phyloP scores from a whole-genome alignment of 2,329 filamentous ascomycete species.

The Rhytidhysteron rufulum region DNA sequence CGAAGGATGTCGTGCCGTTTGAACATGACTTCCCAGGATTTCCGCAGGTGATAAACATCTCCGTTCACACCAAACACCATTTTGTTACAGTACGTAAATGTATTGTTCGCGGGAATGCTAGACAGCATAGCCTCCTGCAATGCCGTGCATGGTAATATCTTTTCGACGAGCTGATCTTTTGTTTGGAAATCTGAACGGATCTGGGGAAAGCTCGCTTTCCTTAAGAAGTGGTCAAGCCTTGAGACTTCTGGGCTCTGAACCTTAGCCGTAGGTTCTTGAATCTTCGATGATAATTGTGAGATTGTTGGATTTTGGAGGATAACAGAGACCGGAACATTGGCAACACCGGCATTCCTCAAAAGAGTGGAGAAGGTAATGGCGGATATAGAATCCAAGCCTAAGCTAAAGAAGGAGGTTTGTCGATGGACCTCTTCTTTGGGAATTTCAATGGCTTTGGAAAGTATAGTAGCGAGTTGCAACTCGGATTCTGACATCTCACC shows the following conservation, averaged over 20 bases:
- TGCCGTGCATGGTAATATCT: constrained; percentile 76
- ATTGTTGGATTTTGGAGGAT: constrained; percentile 68
- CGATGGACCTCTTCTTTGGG: constrained; percentile 49
- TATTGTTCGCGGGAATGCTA: constrained; percentile 42
- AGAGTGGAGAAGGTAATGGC: constrained; percentile 66
- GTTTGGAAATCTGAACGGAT: constrained; percentile 13
- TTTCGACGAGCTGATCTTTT: constrained; percentile 38
- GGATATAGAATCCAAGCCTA: constrained; percentile 80
- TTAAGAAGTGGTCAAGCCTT: constrained; percentile 2
- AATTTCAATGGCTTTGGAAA: constrained; percentile 51
- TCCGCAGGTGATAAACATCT: constrained; percentile 48
- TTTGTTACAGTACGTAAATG: constrained; percentile 67
- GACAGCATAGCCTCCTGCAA: constrained; percentile 86
- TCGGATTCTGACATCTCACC: constrained; percentile 56
- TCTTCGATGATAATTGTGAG: constrained; percentile 50
- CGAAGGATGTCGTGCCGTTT: constrained; percentile 71
- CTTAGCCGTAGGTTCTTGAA: background rate
- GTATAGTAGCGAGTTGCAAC: constrained; percentile 48
- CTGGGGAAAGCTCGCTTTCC: constrained; percentile 1
- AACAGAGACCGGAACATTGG: constrained; percentile 60
- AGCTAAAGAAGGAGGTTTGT: constrained; percentile 69
- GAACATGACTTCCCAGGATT: constrained; percentile 61
- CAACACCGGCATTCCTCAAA: constrained; percentile 47
- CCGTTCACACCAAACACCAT: constrained; percentile 60
- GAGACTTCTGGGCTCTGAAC: constrained; percentile 12